Conservation (phyloP, 1,284 basidiomycete genomes). For the Heterobasidion irregulare region DNA sequence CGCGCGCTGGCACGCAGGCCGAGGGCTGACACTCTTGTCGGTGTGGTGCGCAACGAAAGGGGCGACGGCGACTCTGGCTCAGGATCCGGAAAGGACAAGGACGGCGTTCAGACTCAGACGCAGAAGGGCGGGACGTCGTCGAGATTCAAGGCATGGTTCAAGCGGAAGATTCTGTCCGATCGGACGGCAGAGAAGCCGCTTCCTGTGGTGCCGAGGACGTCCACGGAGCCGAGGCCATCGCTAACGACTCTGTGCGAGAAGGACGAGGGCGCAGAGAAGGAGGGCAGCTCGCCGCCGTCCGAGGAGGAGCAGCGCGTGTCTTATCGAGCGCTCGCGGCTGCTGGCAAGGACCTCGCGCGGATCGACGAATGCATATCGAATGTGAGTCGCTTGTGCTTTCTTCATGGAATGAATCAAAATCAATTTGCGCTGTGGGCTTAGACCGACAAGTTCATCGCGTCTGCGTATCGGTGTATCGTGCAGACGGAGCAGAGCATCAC, state of each 20-base stretch:
- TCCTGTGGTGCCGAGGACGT: slow-evolving; percentile 13
- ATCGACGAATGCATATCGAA: slow-evolving; percentile 40
- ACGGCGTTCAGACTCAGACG: not conserved
- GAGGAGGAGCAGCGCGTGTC: slow-evolving; percentile 28
- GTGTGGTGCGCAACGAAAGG: not conserved
- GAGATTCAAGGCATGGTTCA: slow-evolving; percentile 51
- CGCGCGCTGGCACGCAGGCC: slow-evolving; percentile 19
- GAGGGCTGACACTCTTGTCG: slow-evolving; percentile 8
- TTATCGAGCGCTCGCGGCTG: slow-evolving; percentile 37
- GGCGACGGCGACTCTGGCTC: not conserved
- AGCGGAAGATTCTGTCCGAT: slow-evolving; percentile 39
- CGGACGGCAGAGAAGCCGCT: slow-evolving; percentile 25
- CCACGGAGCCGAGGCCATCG: slow-evolving; percentile 18
- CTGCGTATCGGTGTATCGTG: slow-evolving; percentile 7
- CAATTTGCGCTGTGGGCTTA: not conserved
- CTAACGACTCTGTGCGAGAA: slow-evolving; percentile 15
- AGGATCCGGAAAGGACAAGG: not conserved
- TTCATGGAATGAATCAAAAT: not conserved
- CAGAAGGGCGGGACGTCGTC: not conserved
- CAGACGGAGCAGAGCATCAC: slow-evolving; percentile 11
- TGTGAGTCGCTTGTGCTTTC: slow-evolving; percentile 18
- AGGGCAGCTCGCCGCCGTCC: slow-evolving; percentile 8
- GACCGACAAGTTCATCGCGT: slow-evolving; percentile 7
- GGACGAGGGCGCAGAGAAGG: slow-evolving; percentile 3
- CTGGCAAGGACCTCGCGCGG: slow-evolving; percentile 42